Evolutionary conservation across 371 early-diverging fungal species (phyloP).

Genomic region (Basidiobolus meristosporus): DNA sequence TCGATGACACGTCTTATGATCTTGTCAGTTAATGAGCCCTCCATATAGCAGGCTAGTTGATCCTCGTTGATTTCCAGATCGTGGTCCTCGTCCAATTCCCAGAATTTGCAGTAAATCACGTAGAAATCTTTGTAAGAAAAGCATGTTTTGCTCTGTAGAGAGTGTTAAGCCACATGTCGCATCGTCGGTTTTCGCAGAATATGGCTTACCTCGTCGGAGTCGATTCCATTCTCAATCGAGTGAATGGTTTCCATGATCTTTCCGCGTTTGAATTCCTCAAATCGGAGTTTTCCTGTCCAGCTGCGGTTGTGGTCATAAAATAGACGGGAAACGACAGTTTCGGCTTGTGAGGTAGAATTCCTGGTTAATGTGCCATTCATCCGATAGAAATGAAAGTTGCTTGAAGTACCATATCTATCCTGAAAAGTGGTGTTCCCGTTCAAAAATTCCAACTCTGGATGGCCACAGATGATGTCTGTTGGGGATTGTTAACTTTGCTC

Average conservation of each 20-base stretch:
- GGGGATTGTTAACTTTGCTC: not conserved
- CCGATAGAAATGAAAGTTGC: no score
- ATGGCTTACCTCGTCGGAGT: constrained; percentile 39
- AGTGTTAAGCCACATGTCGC: constrained; percentile 11
- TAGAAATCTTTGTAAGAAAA: constrained; percentile 94
- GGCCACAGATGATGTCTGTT: not conserved
- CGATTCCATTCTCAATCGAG: constrained; percentile 39
- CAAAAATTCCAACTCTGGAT: not conserved
- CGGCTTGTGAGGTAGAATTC: constrained; percentile 8
- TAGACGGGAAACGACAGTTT: constrained; percentile 69
- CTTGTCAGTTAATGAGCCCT: constrained; percentile 5
- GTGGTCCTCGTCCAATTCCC: constrained; percentile 67
- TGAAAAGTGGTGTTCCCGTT: not conserved
- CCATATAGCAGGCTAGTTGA: constrained; percentile 35
- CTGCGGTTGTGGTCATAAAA: constrained; percentile 51
- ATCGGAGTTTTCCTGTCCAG: constrained; percentile 44
- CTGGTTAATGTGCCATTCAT: not conserved
- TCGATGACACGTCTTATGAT: constrained; percentile 2
- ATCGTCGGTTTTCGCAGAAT: not conserved
- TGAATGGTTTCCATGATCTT: constrained; percentile 32
- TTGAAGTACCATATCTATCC: not conserved
- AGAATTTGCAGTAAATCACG: constrained; percentile 90
- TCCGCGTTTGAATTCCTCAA: constrained; percentile 41
- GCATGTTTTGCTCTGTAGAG: constrained; percentile 12
- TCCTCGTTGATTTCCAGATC: constrained; percentile 35